Base-by-base conservation (phyloP, 2,329 filamentous ascomycete species). In the Penicillium sp. region DNA sequence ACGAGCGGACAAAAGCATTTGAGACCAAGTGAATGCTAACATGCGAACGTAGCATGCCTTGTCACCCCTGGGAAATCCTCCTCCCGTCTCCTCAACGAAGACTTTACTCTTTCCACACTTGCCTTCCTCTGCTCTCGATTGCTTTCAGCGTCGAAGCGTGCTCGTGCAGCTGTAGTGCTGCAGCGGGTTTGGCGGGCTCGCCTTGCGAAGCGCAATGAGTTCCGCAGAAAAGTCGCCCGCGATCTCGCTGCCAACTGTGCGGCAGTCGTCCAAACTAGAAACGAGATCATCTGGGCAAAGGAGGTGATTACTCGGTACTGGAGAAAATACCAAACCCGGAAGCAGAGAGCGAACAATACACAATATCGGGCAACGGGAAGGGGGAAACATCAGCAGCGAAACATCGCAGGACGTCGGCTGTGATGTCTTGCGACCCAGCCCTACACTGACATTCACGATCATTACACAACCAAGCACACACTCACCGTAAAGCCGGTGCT, bases 101-200 rank as follows among this genome's bases (percentile, higher is more conserved):
- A 83, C 64, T 86, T 85, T 62, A 85, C 83, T 0, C 69, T 86
- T 28, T 81, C 83, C 2, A 80, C 83, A 2, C 80, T 88, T 7
- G 79, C 84, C 4, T 87, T 87, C 69, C 79, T 88, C 5, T 85
- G 84, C 43, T 86, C 83, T 4, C 80, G 85, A 42, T 74, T 88
- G 1, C 75, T 88, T 3, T 79, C 82, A 0, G 77, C 84, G 5
- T 79, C 80, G 1, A 77, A 77, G 57, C 74, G 73, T 12, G 75
- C 79, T 58, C 79, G 81, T 45, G 85, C 85, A 2, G 84, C 84
- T 0, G 69, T 75, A 2, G 75, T 76, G 0, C 79, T 88, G 15
- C 85, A 88, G 67, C 74, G 75, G 15, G 76, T 77, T 6, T 87
- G 81, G 75, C 81, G 85, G 57, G 65, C 63, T 22, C 65, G 63